A percentile compares a stretch with the other conserved stretches of the same genome.
phyloP scores from a whole-genome alignment of 495 filamentous ascomycete species.

The Aspergillus olivimuriae region DNA sequence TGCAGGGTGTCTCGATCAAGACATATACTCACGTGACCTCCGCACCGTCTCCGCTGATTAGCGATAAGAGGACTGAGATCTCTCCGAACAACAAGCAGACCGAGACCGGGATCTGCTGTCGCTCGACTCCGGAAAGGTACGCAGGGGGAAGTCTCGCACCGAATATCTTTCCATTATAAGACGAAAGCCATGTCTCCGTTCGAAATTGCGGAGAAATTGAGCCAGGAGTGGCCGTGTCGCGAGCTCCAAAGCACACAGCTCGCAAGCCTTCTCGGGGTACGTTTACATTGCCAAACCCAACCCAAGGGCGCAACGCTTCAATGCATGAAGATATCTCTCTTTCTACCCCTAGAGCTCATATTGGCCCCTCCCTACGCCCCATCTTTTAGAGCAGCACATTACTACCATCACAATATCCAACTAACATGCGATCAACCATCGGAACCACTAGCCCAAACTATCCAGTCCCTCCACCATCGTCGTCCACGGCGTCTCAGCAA shows the following conservation, averaged over 20 bases:
- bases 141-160: too few species aligned
- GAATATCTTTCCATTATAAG: too few species aligned
- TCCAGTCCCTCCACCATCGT: constrained; percentile 57
- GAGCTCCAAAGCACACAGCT: constrained; percentile 58
- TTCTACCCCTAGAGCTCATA: background rate
- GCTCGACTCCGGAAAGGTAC: too few species aligned
- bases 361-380: too few species aligned
- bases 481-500: constrained; percentile 82
- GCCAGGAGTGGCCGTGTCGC: constrained; percentile 55
- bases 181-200: constrained; percentile 23
- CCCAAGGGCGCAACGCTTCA: too few species aligned
- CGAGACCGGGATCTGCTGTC: too few species aligned
- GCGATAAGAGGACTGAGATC: background rate
- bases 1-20: too few species aligned
- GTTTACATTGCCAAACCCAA: constrained; percentile 8
- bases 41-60: background rate
- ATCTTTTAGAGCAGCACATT: background rate
- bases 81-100: too few species aligned
- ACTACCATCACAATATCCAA: too few species aligned
- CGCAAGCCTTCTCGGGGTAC: constrained; percentile 54
- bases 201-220: constrained; percentile 35
- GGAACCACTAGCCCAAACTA: constrained; percentile 24
- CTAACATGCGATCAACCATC: background rate
- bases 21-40: too few species aligned
- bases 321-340: too few species aligned